phyloP scores from a whole-genome alignment of 2,329 filamentous ascomycete genomes.

The Colletotrichum sp. region DNA sequence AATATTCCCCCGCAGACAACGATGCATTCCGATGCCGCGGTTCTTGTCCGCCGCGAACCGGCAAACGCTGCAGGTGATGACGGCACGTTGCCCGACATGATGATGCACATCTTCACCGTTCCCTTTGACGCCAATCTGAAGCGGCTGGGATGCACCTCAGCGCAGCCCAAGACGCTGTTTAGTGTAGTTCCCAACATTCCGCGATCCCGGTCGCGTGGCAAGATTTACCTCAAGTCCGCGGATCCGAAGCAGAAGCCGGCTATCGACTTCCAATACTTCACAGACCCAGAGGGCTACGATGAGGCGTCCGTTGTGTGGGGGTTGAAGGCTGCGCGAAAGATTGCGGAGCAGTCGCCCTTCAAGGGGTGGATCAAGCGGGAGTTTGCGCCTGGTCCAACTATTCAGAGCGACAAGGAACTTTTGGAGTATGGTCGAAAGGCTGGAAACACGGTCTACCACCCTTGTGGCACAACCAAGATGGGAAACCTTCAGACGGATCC shows the following conservation, averaged over 20 bases:
- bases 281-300: neutral
- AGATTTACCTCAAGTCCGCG: neutral
- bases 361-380: neutral
- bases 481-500: neutral
- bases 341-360: neutral
- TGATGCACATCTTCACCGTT: neutral
- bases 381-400: neutral
- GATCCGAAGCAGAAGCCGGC: neutral
- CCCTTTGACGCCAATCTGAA: neutral
- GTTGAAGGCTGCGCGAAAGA: neutral
- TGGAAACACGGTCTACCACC: neutral
- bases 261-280: neutral
- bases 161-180: neutral
- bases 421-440: neutral
- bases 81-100: neutral
- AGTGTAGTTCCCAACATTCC: neutral
- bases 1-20: neutral
- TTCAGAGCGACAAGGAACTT: neutral
- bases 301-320: neutral
- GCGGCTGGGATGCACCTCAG: neutral
- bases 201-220: neutral
- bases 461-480: neutral
- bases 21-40: neutral
- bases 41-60: neutral
- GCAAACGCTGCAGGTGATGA: neutral